Conservation (phyloP, 1,284 basidiomycete genomes). For the Puccinia novopanici region DNA sequence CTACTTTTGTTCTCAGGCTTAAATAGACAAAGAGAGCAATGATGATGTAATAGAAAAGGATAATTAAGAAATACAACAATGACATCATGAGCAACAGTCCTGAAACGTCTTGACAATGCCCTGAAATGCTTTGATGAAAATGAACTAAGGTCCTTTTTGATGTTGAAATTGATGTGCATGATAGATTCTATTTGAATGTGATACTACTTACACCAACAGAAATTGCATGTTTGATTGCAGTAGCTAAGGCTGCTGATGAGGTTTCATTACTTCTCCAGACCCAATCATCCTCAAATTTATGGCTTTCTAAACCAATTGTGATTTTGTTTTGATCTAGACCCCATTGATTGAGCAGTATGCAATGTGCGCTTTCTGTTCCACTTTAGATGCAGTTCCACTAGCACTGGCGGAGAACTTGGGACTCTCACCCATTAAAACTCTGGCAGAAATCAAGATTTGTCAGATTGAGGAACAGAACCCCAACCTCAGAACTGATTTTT, state of each 20-base stretch:
- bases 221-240: conserved; percentile 58
- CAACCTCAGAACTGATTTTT: conserved; percentile 88
- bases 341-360: conserved; percentile 98
- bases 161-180: too few relatives aligned
- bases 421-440: conserved; percentile 89
- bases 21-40: too few relatives aligned
- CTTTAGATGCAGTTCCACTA: conserved; percentile 87
- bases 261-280: conserved; percentile 61
- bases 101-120: too few relatives aligned
- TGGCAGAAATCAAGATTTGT: conserved; percentile 88
- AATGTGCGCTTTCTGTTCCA: conserved; percentile 95
- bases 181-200: too few relatives aligned
- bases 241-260: conserved; percentile 90
- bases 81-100: too few relatives aligned
- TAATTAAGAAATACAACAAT: too few relatives aligned
- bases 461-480: conserved; percentile 87
- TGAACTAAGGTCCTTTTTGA: too few relatives aligned
- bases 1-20: too few relatives aligned
- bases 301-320: not conserved
- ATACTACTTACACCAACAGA: too few relatives aligned
- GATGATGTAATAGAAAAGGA: too few relatives aligned
- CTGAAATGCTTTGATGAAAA: too few relatives aligned
- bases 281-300: not conserved
- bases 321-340: too few relatives aligned
- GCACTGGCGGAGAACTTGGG: conserved; percentile 98